Evolutionary conservation across 345 rosid genomes (phyloP), one percentile per base, ranked within the genome.

Genomic region (Euclidium syriacum): DNA sequence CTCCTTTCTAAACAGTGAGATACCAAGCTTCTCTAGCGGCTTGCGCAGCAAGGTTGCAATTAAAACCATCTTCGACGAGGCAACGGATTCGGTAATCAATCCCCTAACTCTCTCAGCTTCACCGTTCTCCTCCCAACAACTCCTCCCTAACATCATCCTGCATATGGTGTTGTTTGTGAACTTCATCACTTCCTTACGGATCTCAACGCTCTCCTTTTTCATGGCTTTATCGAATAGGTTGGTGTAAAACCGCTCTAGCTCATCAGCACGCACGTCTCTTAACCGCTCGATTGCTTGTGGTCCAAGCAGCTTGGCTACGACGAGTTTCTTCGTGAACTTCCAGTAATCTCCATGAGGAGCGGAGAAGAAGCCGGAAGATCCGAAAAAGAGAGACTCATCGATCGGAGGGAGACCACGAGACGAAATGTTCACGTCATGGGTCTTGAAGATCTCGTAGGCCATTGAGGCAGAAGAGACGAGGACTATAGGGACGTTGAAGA

Each of bases 1-100:
- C 64, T 80, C 78, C 52, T 70, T 83, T 65, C 54, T 43, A 17
- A 61, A 77, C 3, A 90, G 78, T 18, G 75, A 76, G 1, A 11
- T 1, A 7, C 46, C 16, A 5, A 66, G 55, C 29, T 34, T 66
- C 71, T 48, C 18, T 0, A 56, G 12, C 4, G 49, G 48, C 80
- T 0, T 10, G 1, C 36, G 48, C 0, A 49, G 25, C 55, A 55
- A 15, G 39, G 12, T 56, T 34, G 57, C 64, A 4, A 55, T 10
- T 4, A 44, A 1, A 3, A 66, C 7, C 40, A 18, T 66, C n/a
- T 8, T 57, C 0, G 16, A 11, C 30, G 14, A 46, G 35, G 46
- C 0, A 17, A 12, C 16, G 0, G 56, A n/a, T 17, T 25, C 47
- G 0, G 2, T n/a, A 10, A 49, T 41, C 14, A 70, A 44, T 3